These are phyloP conservation scores for Colletotrichum agaves DNA, from an alignment of 2,329 filamentous ascomycete species.

Conservation along the genomic window DNA sequence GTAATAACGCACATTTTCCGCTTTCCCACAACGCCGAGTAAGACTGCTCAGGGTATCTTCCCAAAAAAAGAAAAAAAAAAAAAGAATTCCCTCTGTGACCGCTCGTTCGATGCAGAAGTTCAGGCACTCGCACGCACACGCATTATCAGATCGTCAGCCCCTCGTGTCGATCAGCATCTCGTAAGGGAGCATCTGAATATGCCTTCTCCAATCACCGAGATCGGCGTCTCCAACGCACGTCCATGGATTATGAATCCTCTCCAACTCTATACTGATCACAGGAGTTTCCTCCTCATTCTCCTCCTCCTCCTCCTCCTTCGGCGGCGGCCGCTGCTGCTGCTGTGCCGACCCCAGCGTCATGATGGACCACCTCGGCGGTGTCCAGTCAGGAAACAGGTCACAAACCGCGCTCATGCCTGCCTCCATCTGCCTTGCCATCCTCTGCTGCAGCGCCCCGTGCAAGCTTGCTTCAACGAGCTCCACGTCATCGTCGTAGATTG, in stretches of 20 bases:
- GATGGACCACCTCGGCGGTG: slow-evolving; percentile 52
- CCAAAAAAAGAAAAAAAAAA: not conserved
- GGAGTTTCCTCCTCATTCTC: too few relatives aligned
- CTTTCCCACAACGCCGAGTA: slow-evolving; percentile 4
- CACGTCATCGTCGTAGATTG: slow-evolving; percentile 44
- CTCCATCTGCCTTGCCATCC: slow-evolving; percentile 50
- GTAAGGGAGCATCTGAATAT: not conserved
- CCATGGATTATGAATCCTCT: not conserved
- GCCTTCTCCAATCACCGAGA: not conserved
- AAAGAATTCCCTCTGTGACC: slow-evolving; percentile 2
- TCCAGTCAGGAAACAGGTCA: slow-evolving; percentile 46
- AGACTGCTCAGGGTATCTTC: slow-evolving; percentile 10
- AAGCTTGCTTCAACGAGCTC: slow-evolving; percentile 40
- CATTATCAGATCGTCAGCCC: not conserved
- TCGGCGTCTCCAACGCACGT: not conserved
- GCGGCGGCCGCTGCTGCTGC: too few relatives aligned
- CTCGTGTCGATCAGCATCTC: not conserved
- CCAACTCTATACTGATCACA: not conserved
- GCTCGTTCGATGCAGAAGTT: slow-evolving; percentile 3
- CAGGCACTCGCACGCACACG: not conserved
- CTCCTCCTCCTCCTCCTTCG: too few relatives aligned
- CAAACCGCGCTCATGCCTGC: slow-evolving; percentile 48
- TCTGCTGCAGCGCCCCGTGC: slow-evolving; percentile 45
- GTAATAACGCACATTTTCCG: not conserved
- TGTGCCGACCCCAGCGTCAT: slow-evolving; percentile 41